phyloP scores from a whole-genome alignment of 257 asterid genomes.

The Thymus mandschuricus region DNA sequence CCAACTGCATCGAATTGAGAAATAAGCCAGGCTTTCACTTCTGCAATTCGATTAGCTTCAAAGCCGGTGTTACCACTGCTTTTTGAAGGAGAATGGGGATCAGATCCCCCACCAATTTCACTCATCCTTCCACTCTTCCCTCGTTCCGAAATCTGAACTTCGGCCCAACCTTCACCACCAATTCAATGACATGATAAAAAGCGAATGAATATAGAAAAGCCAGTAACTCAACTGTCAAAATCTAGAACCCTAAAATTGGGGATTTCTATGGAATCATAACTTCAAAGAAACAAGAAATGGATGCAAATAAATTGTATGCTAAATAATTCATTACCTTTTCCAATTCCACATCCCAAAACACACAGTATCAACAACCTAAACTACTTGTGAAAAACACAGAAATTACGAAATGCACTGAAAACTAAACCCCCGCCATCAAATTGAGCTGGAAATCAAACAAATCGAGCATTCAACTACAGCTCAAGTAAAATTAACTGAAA shows the following conservation, averaged over 20 bases:
- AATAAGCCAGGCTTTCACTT: slow-evolving; percentile 86
- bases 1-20: slow-evolving; percentile 90
- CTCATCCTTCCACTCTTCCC: slow-evolving; percentile 53
- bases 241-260: not conserved
- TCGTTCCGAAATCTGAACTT: slow-evolving; percentile 24
- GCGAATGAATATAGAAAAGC: not conserved
- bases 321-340: too few relatives aligned
- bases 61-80: slow-evolving; percentile 52
- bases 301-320: too few relatives aligned
- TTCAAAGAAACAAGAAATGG: not conserved
- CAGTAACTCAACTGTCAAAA: not conserved
- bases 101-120: slow-evolving; percentile 56
- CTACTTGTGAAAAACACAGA: not conserved
- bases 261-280: not conserved
- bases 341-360: not conserved
- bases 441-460: slow-evolving; percentile 4
- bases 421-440: not conserved
- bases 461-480: slow-evolving; percentile 24
- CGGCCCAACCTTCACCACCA: slow-evolving; percentile 32
- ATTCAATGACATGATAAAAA: not conserved
- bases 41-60: slow-evolving; percentile 80
- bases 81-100: slow-evolving; percentile 56
- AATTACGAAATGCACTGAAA: not conserved
- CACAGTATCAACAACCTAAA: not conserved
- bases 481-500: not conserved